phyloP scores from a whole-genome alignment of 345 rosid species.

The Raphanus raphanistrum region DNA sequence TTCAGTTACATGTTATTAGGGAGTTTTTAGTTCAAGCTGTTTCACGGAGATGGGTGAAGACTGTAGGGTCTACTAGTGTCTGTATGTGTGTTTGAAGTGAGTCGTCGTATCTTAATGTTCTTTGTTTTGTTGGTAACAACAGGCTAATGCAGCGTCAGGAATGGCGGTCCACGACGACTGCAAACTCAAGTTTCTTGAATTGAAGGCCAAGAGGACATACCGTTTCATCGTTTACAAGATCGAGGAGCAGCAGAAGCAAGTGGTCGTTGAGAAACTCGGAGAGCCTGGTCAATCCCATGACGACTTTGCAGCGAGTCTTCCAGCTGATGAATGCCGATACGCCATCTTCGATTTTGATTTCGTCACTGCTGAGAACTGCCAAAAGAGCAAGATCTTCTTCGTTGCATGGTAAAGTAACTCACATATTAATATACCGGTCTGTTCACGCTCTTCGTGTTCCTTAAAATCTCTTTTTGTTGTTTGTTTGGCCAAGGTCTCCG shows the following conservation, averaged over 20 bases:
- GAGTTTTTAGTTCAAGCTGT: neutral
- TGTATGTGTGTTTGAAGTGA: neutral
- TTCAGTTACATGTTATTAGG: neutral
- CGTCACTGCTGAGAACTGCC: slow-evolving; percentile 55
- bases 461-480: neutral
- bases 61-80: neutral
- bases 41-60: neutral
- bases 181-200: slow-evolving; percentile 54
- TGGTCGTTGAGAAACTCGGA: slow-evolving; percentile 54
- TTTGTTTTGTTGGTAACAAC: slow-evolving; percentile 5
- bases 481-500: slow-evolving; percentile 49
- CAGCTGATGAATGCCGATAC: slow-evolving; percentile 48
- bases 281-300: slow-evolving; percentile 52
- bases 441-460: neutral
- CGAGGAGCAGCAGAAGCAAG: slow-evolving; percentile 61
- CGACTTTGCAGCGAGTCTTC: slow-evolving; percentile 54
- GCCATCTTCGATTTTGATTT: slow-evolving; percentile 54
- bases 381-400: slow-evolving; percentile 61
- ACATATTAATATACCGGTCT: neutral
- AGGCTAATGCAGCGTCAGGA: slow-evolving; percentile 66
- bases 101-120: neutral
- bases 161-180: slow-evolving; percentile 66
- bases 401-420: slow-evolving; percentile 47
- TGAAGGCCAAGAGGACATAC: slow-evolving; percentile 56
- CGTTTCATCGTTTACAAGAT: slow-evolving; percentile 58